Base-by-base conservation (phyloP, 192 early-diverging fungal genomes). In the Backusella macrospora region DNA sequence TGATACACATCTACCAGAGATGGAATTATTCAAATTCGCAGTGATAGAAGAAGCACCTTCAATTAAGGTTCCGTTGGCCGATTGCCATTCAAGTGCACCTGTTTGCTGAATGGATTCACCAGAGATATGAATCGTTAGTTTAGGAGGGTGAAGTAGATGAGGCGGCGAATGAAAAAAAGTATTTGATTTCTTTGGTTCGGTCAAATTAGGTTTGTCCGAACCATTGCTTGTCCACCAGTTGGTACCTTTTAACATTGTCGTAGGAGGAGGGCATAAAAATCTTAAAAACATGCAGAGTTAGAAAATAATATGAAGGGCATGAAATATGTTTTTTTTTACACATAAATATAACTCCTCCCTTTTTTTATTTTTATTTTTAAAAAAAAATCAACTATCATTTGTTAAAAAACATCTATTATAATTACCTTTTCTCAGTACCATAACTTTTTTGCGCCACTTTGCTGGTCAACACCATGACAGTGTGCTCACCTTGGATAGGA, bases 391-490 rank as follows among this genome's bases (percentile, higher is more conserved):
- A 14, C 29, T 34, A 34, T 34, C 29, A 34, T 34, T 34, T 34
- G 2, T 34, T 34, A 55, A 46, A 46, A 40, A 37, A 16, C 34
- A 12, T 43, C 26, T 71, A 45, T 37, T 34, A 34, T 42, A 13
- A 63, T 63, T 75, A 89, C 84, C 96, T 86, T 82, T 96, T 96
- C 76, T 98, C 96, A 39, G 90, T 92, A n/a, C 95, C 96, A 72
- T 98, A 98, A 6, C 91, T 92, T 68, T 98, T 98, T 83, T 98
- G 96, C 3, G 91, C 95, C 1, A 96, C 95, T 49, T 92, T 93
- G 21, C 92, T 89, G 26, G 93, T 94, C 52, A 93, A 77, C n/a
- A 97, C 86, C 76, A 95, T 80, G 12, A 96, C 85, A 76, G 87
- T 88, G 52, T 80, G 87, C 84, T 88, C 84, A 16, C 86, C 85